phyloP scores from a whole-genome alignment of 2,329 filamentous ascomycete species.

The Paraphaeosphaeria sporulosa region DNA sequence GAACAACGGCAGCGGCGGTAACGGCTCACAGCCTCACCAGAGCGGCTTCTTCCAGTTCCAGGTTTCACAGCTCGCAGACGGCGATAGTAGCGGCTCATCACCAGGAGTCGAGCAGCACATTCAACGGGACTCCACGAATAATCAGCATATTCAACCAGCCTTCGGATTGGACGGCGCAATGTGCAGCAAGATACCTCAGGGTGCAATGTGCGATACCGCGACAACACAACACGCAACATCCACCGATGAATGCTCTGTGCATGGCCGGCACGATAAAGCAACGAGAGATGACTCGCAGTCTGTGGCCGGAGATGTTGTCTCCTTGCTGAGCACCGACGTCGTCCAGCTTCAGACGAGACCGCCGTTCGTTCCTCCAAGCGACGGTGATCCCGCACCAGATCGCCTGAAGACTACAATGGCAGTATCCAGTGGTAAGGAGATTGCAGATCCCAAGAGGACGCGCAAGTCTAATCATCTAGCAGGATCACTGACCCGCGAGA shows the following conservation, averaged over 20 bases:
- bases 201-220: not conserved
- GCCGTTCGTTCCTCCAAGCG: constrained; percentile 7
- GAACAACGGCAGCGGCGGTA: constrained; percentile 27
- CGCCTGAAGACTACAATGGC: not conserved
- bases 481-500: not conserved
- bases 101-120: constrained; percentile 15
- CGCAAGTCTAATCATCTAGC: not conserved
- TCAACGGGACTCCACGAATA: constrained; percentile 2
- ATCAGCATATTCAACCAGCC: constrained; percentile 17
- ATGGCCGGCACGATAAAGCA: constrained; percentile 27
- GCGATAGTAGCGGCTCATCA: constrained; percentile 15
- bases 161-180: not conserved
- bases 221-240: not conserved
- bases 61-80: constrained; percentile 31
- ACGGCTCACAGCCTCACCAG: constrained; percentile 19
- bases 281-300: constrained; percentile 28
- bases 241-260: constrained; percentile 15
- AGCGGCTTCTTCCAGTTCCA: constrained; percentile 45
- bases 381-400: constrained; percentile 5
- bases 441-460: not conserved
- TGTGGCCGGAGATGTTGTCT: constrained; percentile 47
- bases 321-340: constrained; percentile 24
- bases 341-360: constrained; percentile 6
- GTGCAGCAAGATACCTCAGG: not conserved
- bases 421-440: not conserved